Evolutionary conservation across 352 stramenopile species (phyloP), one percentile per base, ranked within the genome.

Genomic region (Pythium aquatile): DNA sequence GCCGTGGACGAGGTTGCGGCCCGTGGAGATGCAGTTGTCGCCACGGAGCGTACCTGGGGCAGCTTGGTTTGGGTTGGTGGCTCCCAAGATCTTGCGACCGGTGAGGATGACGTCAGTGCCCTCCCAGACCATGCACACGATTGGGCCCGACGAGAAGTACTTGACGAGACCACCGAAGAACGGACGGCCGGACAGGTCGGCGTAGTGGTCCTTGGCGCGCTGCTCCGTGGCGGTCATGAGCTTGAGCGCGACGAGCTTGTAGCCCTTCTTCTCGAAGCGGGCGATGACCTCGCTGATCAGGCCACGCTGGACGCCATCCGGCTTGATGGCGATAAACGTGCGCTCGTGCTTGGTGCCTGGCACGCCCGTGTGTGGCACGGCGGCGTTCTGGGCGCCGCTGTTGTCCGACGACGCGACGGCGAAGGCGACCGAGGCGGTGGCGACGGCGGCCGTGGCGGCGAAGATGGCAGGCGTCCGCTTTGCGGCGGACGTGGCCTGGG

Each of bases 321-420:
- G 93, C 84, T 98, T 98, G 71, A 97, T 93, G 37, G 93, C 93
- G 63, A 98, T 94, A 79, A 98, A 98, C 54, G 93, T 98, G 68
- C 93, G 87, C 77, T 98, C 95, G 65, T 92, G 83, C 72, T 90
- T 90, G 33, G 94, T 98, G 78, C 94, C 92, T 42, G 94, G 77
- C 14, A 97, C 80, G 49, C 92, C 94, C 46, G 78, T 77, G 68
- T 91, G 76, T 2, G 84, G 75, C 53, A 88, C 78, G 4, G 64
- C 54, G 35, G 56, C 26, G 39, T 61, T 46, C 40, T 76, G 58
- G n/a, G 73, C 73, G 0, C 73, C 57, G 72, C 83, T 87, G 66
- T 70, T 72, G 65, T 92, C 68, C 16, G 82, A 63, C 46, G 64
- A 66, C 24, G 79, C 66, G n/a, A 73, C 57, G 7, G 76, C 70